Evolutionary conservation across 1,284 basidiomycete genomes (phyloP), one percentile per base, ranked within the genome.

Genomic region (Testicularia cyperi): DNA sequence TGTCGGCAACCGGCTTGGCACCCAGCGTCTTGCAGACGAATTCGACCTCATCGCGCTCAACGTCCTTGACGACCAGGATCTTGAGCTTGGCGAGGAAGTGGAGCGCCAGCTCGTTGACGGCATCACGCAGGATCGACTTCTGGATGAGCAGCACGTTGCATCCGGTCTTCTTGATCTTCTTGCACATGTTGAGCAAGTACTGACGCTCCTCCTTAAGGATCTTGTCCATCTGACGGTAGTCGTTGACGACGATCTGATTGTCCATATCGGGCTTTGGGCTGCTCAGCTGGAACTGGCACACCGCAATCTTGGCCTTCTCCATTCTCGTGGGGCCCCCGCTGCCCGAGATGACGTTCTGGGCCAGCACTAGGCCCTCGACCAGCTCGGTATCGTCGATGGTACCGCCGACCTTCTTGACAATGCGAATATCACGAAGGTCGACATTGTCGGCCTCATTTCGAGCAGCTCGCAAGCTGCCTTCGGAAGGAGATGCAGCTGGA

Each of bases 161-260:
- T 63, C 94, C 94, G 10, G 91, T 87, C 80, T 97, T 97, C 79
- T 97, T 98, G 81, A 99, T 98, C 80, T 91, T 92, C 80, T 98
- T 98, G 85, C 91, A 95, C 61, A 98, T 85, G 79, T 95, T 97
- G 72, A 98, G 85, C 57, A 99, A 84, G 78, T 99, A 98, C 79
- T 95, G 90, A 35, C 94, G 88, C 66, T 94, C 94, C 79, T 99
- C 95, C 79, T 99, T 98, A 78, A 99, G 87, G 60, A 98, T 94
- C 79, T 96, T 97, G 83, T 98, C 95, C 94, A 99, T 98, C 79
- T 98, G 95, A 27, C 95, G 86, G 81, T 99, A 99, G 80, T 98
- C 94, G 72, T 96, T 98, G 69, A 98, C 96, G 32, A 98, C 88
- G 35, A 99, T 92, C 26, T 95, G 96, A 81, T 98, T 98, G 80